phyloP scores from a whole-genome alignment of 2,329 filamentous ascomycete species.

The Cladosporium sp. region DNA sequence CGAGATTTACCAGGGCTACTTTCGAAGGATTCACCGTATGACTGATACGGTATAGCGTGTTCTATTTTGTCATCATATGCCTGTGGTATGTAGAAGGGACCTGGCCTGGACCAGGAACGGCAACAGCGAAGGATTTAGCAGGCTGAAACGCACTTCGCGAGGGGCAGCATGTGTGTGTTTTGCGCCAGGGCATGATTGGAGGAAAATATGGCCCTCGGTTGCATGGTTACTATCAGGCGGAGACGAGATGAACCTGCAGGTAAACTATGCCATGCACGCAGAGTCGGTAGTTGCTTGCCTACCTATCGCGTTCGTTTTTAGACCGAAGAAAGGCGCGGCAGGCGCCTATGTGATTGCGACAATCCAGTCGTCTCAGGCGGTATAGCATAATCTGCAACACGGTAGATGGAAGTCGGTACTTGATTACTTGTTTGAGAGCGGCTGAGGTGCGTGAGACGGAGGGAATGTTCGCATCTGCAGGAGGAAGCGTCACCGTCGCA shows the following conservation, averaged over 20 bases:
- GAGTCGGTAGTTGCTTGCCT: neutral
- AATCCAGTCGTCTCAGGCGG: neutral
- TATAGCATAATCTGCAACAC: constrained; percentile 1
- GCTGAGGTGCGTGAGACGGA: constrained; percentile 2
- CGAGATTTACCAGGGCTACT: neutral
- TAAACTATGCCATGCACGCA: neutral
- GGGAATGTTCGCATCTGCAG: neutral
- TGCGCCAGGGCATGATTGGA: neutral
- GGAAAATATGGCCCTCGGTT: neutral
- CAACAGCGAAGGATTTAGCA: constrained; percentile 2
- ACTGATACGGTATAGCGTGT: constrained; percentile 7
- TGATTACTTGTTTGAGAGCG: neutral
- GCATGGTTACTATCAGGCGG: neutral
- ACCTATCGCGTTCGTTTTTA: neutral
- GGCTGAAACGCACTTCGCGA: constrained; percentile 13
- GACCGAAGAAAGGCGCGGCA: neutral
- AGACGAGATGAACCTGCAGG: constrained; percentile 4
- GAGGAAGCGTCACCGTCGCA: neutral
- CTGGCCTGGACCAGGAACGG: constrained; percentile 1
- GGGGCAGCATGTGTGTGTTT: neutral
- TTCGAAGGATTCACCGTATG: constrained; percentile 1
- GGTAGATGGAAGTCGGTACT: neutral
- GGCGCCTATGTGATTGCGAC: neutral
- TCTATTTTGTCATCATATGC: constrained; percentile 2
- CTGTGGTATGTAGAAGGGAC: neutral